These are phyloP conservation scores for Dictyostelium citrinum DNA, from an alignment of 78 protist species.

Conservation along the genomic window DNA sequence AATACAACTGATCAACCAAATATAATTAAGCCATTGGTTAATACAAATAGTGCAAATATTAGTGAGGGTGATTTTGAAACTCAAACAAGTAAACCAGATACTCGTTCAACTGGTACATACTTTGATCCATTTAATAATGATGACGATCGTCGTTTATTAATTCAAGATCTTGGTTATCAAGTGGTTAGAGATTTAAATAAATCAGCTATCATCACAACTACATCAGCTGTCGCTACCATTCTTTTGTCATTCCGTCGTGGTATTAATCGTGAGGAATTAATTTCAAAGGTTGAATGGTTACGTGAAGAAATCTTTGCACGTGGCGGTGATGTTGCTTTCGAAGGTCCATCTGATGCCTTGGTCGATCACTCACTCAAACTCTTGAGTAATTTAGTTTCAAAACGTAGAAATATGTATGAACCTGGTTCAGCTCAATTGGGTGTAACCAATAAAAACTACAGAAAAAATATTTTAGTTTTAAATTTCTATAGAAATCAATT, in stretches of 20 bases:
- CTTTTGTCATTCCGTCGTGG: conserved; percentile 78
- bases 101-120: conserved; percentile 10
- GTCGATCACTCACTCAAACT: conserved; percentile 59
- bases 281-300: conserved; percentile 71
- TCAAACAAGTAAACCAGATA: not conserved
- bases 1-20: not conserved
- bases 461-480: conserved; percentile 42
- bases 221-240: conserved; percentile 75
- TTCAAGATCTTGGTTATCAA: conserved; percentile 52
- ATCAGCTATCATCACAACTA: conserved; percentile 44
- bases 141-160: conserved; percentile 48
- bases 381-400: conserved; percentile 47
- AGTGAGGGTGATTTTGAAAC: conserved; percentile 68
- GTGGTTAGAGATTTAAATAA: conserved; percentile 48
- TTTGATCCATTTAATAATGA: conserved; percentile 71
- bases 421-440: conserved; percentile 68
- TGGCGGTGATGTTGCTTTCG: conserved; percentile 80
- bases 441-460: conserved; percentile 37
- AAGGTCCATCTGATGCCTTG: conserved; percentile 72
- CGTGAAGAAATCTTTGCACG: conserved; percentile 74
- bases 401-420: conserved; percentile 72
- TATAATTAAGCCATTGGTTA: not conserved
- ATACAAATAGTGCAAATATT: conserved; percentile 23
- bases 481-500: conserved; percentile 74
- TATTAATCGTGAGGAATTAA: conserved; percentile 75